Evolutionary conservation across 2,329 filamentous ascomycete genomes (phyloP).

Genomic region (Colletotrichum melonis): DNA sequence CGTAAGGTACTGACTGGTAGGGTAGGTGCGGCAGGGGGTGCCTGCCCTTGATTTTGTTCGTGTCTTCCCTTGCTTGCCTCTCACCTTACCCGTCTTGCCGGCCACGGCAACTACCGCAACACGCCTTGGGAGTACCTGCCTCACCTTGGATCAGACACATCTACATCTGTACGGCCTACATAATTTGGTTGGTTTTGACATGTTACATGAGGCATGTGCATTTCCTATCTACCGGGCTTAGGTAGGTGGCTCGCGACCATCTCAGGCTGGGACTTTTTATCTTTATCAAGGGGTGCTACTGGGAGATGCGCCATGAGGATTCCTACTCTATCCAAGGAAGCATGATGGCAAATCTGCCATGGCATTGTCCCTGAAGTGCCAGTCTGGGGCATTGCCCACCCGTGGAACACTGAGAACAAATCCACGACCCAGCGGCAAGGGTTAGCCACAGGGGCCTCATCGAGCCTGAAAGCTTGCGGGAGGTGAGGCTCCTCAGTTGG

Average conservation of each 20-base stretch:
- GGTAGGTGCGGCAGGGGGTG: conserved; percentile 9
- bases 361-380: background rate
- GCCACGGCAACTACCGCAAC: background rate
- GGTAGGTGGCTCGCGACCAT: background rate
- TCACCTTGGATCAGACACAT: too few species aligned
- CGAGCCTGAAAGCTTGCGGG: conserved; percentile 24
- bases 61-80: background rate
- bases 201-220: too few species aligned
- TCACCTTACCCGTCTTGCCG: background rate
- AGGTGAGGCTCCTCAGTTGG: background rate
- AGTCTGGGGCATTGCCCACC: conserved; percentile 7
- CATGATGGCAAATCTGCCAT: conserved; percentile 1
- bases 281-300: too few species aligned
- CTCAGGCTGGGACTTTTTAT: background rate
- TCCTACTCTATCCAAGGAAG: background rate
- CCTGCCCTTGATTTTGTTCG: background rate
- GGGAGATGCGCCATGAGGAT: too few species aligned
- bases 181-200: too few species aligned
- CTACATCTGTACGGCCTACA: too few species aligned
- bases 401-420: conserved; percentile 2
- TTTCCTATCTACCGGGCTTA: background rate
- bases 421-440: conserved; percentile 19
- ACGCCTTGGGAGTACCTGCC: too few species aligned
- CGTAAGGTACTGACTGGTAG: background rate
- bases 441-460: conserved; percentile 20